These are phyloP conservation scores for Fusarium fracticaudum DNA, from an alignment of 2,329 filamentous ascomycete species.

Conservation along the genomic window DNA sequence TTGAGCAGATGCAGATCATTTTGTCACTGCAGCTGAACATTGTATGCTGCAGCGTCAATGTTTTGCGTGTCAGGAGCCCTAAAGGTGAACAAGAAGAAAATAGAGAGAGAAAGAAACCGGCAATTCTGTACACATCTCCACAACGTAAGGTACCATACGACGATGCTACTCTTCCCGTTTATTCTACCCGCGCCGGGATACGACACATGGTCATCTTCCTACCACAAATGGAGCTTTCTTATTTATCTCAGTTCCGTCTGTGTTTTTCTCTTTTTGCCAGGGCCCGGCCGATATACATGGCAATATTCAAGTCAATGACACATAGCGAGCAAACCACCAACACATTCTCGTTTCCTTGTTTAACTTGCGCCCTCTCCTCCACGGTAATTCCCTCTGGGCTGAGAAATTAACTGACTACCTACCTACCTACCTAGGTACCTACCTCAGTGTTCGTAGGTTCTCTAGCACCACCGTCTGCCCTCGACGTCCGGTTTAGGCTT, in stretches of 20 bases:
- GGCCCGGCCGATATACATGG: conserved; percentile 3
- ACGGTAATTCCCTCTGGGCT: not conserved
- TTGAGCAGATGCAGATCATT: conserved; percentile 28
- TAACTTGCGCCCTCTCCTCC: not conserved
- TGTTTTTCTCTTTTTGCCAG: not conserved
- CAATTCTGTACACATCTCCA: conserved; percentile 15
- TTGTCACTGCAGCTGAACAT: conserved; percentile 6
- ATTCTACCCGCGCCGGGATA: not conserved
- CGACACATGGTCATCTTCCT: conserved; percentile 9
- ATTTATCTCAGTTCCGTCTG: not conserved
- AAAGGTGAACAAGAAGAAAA: not conserved
- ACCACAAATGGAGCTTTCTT: not conserved
- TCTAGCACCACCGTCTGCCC: not conserved
- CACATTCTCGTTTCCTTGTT: conserved; percentile 11
- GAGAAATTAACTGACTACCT: not conserved
- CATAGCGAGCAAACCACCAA: not conserved
- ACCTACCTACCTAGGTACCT: not conserved
- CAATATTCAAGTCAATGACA: not conserved
- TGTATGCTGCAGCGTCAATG: not conserved
- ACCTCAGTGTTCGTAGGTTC: not conserved
- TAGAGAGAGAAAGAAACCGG: not conserved
- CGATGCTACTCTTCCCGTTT: not conserved
- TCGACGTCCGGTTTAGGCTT: conserved; percentile 7
- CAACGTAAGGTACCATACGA: conserved; percentile 28
- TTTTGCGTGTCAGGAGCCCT: not conserved